A percentile compares a stretch with the other conserved stretches of the same genome.
phyloP scores from a whole-genome alignment of 2,329 filamentous ascomycete species.

The Diaporthe aspalathi region DNA sequence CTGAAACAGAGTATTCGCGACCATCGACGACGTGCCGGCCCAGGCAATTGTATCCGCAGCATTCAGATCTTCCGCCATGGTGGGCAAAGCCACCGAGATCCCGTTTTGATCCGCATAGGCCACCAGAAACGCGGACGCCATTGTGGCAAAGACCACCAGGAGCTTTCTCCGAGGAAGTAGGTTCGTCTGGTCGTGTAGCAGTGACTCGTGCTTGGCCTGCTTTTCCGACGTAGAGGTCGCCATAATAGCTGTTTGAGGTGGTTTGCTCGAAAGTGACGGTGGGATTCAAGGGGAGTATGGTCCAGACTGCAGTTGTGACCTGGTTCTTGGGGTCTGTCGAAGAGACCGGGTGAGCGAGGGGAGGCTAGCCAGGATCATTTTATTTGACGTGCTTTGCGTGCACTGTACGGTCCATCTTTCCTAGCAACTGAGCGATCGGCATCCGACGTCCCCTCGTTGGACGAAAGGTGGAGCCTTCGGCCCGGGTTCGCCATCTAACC shows the following conservation, averaged over 20 bases:
- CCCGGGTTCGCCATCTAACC: not conserved
- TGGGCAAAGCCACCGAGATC: conserved; percentile 50
- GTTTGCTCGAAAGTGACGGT: not conserved
- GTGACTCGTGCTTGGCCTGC: conserved; percentile 20
- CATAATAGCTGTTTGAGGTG: not conserved
- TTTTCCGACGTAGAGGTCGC: not conserved
- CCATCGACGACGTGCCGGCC: conserved; percentile 52
- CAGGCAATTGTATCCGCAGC: conserved; percentile 49
- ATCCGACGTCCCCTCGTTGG: not conserved
- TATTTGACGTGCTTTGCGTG: not conserved
- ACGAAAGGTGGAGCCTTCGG: not conserved
- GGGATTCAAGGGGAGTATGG: not conserved
- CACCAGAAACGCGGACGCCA: conserved; percentile 49
- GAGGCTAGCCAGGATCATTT: not conserved
- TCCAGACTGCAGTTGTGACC: not conserved
- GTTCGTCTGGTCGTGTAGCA: conserved; percentile 45
- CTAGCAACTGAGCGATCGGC: not conserved
- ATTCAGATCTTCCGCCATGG: conserved; percentile 50
- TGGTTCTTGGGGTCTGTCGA: not conserved
- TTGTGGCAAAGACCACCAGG: conserved; percentile 45
- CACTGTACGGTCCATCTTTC: not conserved
- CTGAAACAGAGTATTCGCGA: conserved; percentile 52
- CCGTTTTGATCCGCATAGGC: conserved; percentile 53
- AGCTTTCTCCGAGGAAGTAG: conserved; percentile 50
- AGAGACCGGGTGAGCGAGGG: not conserved